Conservation (phyloP, 2,329 filamentous ascomycete species). For the Phialocephala subalpina region DNA sequence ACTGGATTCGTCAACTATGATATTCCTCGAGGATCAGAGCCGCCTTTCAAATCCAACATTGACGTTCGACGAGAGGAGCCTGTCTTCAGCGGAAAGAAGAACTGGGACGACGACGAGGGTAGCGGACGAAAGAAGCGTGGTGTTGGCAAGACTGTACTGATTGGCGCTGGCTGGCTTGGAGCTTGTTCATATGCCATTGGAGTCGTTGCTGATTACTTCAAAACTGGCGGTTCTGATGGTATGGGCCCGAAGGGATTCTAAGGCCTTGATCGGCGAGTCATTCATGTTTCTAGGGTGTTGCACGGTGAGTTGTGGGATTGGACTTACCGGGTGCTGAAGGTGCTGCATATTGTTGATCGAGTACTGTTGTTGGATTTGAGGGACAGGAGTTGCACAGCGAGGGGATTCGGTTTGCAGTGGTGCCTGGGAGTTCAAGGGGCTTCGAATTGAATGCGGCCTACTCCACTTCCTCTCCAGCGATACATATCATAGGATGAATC, state of each 20-base stretch:
- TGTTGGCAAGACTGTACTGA: conserved; percentile 55
- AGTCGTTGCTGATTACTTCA: conserved; percentile 65
- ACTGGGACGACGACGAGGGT: conserved; percentile 38
- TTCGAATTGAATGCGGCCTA: background rate
- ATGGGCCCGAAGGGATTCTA: conserved; percentile 44
- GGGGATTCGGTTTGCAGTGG: background rate
- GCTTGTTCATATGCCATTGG: conserved; percentile 66
- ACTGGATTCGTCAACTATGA: conserved; percentile 73
- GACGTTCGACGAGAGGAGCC: conserved; percentile 56
- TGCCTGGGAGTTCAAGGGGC: background rate
- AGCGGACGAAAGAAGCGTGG: conserved; percentile 47
- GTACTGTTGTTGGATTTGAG: conserved; percentile 2
- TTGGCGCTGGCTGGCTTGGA: conserved; percentile 63
- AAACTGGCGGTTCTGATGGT: conserved; percentile 55
- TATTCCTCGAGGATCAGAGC: conserved; percentile 45
- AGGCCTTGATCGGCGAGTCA: background rate
- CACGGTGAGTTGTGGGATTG: background rate
- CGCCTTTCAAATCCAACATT: conserved; percentile 53
- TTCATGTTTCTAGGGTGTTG: background rate
- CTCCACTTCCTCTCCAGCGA: background rate
- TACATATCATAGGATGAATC: conserved; percentile 1
- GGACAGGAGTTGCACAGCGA: background rate
- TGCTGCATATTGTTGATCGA: background rate
- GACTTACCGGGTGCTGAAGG: conserved; percentile 1
- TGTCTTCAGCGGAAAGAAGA: conserved; percentile 53